Evolutionary conservation across 2,329 filamentous ascomycete genomes (phyloP).

Genomic region (Colletotrichum tabaci): DNA sequence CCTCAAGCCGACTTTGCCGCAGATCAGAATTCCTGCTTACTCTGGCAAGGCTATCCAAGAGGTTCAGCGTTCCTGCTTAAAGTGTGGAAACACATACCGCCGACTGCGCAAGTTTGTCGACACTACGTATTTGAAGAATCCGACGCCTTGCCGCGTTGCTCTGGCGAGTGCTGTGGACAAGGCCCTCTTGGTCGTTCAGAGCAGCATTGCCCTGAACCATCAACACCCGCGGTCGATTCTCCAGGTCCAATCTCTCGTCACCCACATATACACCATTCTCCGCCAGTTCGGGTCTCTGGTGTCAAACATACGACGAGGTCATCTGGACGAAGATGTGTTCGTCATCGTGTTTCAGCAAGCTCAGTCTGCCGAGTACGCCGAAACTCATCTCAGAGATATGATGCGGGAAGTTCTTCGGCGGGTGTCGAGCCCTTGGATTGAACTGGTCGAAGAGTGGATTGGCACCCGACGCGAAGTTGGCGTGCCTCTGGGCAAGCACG

Average conservation of each 20-base stretch:
- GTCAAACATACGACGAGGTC: slow-evolving; percentile 58
- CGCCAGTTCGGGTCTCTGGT: slow-evolving; percentile 67
- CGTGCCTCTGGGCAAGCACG: slow-evolving; percentile 65
- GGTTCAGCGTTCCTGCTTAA: slow-evolving; percentile 62
- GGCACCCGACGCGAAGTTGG: slow-evolving; percentile 75
- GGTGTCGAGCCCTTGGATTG: slow-evolving; percentile 76
- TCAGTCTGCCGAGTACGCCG: slow-evolving; percentile 74
- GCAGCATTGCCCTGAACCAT: slow-evolving; percentile 61
- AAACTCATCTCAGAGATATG: slow-evolving; percentile 72
- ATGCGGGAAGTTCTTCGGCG: slow-evolving; percentile 77
- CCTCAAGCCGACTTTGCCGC: slow-evolving; percentile 66
- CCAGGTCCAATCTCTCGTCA: slow-evolving; percentile 66
- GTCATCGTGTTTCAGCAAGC: slow-evolving; percentile 74
- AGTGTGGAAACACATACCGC: slow-evolving; percentile 63
- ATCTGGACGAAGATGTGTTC: slow-evolving; percentile 73
- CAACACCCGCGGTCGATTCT: slow-evolving; percentile 63
- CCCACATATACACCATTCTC: slow-evolving; percentile 64
- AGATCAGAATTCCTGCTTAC: slow-evolving; percentile 70
- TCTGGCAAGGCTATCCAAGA: slow-evolving; percentile 64
- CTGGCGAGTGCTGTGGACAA: slow-evolving; percentile 65
- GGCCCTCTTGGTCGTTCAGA: slow-evolving; percentile 65
- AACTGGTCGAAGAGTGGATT: slow-evolving; percentile 81
- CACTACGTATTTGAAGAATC: slow-evolving; percentile 59
- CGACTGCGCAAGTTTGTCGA: slow-evolving; percentile 64
- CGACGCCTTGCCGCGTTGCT: slow-evolving; percentile 65